Evolutionary conservation across 305 asterid genomes (phyloP).

Genomic region (Coffea humblotiana): DNA sequence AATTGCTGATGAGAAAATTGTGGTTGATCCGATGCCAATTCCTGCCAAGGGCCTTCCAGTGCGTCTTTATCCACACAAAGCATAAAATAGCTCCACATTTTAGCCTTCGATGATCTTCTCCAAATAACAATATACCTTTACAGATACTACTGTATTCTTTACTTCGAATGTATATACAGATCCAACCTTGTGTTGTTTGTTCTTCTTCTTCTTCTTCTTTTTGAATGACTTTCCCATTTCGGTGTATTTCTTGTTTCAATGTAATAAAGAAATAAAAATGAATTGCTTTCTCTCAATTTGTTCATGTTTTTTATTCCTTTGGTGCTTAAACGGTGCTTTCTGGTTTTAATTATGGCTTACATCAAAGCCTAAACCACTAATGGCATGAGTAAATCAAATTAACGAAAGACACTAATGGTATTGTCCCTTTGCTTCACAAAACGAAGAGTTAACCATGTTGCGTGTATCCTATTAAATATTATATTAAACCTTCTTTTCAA

Average conservation of each 20-base stretch:
- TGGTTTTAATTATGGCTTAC: neutral
- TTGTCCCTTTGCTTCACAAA: too few relatives aligned
- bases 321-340: neutral
- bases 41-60: conserved; percentile 66
- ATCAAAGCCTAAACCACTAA: neutral
- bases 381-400: neutral
- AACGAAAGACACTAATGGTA: too few relatives aligned
- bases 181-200: neutral
- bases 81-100: neutral
- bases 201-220: too few relatives aligned
- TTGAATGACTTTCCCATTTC: neutral
- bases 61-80: conserved; percentile 44
- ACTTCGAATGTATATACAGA: neutral
- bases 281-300: neutral
- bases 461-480: too few relatives aligned
- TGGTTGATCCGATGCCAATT: conserved; percentile 54
- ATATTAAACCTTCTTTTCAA: too few relatives aligned
- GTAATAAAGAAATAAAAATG: too few relatives aligned
- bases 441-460: too few relatives aligned
- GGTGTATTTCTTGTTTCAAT: neutral
- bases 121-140: neutral
- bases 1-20: conserved; percentile 57
- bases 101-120: neutral
- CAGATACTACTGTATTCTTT: neutral
- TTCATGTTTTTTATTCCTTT: neutral